Evolutionary conservation across 441 rosid species (phyloP).

Genomic region (Brassica hybrid): DNA sequence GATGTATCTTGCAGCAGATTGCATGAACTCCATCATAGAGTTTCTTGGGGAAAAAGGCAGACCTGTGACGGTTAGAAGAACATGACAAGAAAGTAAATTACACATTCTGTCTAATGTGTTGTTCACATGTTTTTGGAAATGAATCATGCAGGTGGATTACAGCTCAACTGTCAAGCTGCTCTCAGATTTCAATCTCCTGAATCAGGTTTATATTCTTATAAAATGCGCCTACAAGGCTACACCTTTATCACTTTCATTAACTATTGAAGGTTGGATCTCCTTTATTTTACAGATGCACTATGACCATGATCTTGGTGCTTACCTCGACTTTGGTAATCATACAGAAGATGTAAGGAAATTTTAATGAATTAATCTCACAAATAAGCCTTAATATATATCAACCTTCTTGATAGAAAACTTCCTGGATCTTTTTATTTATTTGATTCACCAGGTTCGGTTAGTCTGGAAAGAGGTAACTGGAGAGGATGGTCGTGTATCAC

Average conservation of each 20-base stretch:
- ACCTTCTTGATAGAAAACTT: conserved; percentile 19
- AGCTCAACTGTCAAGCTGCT: conserved; percentile 67
- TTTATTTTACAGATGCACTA: conserved; percentile 75
- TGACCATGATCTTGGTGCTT: conserved; percentile 81
- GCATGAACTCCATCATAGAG: conserved; percentile 74
- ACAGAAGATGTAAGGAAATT: conserved; percentile 73
- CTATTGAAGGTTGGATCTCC: not conserved
- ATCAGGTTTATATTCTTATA: conserved; percentile 60
- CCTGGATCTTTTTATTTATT: not conserved
- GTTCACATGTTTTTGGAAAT: not conserved
- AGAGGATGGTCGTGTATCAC: conserved; percentile 51
- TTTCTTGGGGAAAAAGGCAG: conserved; percentile 52
- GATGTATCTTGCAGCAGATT: conserved; percentile 99
- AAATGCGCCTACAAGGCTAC: not conserved
- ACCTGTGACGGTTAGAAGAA: conserved; percentile 54
- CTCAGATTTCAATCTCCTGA: conserved; percentile 78
- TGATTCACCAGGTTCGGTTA: conserved; percentile 70
- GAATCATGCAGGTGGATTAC: conserved; percentile 63
- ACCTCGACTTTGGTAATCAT: conserved; percentile 93
- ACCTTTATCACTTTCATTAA: not conserved
- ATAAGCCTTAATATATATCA: conserved; percentile 14
- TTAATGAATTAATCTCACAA: not conserved
- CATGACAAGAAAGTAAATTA: conserved; percentile 6
- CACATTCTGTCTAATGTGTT: not conserved
- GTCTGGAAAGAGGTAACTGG: conserved; percentile 67